phyloP scores from a whole-genome alignment of 768 basidiomycete genomes.

The Phaeotremella skinneri region DNA sequence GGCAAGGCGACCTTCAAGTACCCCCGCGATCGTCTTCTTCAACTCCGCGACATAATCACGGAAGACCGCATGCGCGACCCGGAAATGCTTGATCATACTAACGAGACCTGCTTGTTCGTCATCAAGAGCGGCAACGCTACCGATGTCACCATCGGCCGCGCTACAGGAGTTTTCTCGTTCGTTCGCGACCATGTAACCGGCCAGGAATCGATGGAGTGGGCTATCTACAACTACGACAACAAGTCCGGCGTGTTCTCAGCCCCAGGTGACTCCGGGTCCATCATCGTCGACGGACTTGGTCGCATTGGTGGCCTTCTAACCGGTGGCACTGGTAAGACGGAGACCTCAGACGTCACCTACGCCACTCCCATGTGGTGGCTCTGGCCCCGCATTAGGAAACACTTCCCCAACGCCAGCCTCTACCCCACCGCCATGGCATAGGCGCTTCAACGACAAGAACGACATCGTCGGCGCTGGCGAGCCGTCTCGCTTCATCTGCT shows the following conservation, averaged over 20 bases:
- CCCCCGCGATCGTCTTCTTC: slow-evolving; percentile 33
- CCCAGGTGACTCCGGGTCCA: slow-evolving; percentile 36
- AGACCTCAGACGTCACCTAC: slow-evolving; percentile 29
- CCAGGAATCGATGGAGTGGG: slow-evolving; percentile 17
- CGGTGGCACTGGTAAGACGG: slow-evolving; percentile 29
- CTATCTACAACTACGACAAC: slow-evolving; percentile 17
- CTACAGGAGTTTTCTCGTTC: slow-evolving; percentile 25
- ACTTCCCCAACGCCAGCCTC: no score
- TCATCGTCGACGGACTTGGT: slow-evolving; percentile 30
- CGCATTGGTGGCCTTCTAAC: slow-evolving; percentile 29
- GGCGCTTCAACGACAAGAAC: no score
- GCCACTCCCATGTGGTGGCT: slow-evolving; percentile 25
- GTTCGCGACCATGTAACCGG: slow-evolving; percentile 16
- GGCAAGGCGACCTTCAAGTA: slow-evolving; percentile 27
- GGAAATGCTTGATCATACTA: slow-evolving; percentile 12
- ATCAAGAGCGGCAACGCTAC: slow-evolving; percentile 26
- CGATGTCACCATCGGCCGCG: slow-evolving; percentile 19
- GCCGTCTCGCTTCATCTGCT: no score
- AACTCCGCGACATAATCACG: slow-evolving; percentile 16
- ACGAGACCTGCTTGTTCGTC: slow-evolving; percentile 25
- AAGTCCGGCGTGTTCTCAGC: slow-evolving; percentile 32
- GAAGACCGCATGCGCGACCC: slow-evolving; percentile 11
- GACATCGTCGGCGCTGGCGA: no score
- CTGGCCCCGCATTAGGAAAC: slow-evolving; percentile 13
- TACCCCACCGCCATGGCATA: no score